phyloP scores from a whole-genome alignment of 2,329 filamentous ascomycete genomes.

The Neonectria neomacrospora region DNA sequence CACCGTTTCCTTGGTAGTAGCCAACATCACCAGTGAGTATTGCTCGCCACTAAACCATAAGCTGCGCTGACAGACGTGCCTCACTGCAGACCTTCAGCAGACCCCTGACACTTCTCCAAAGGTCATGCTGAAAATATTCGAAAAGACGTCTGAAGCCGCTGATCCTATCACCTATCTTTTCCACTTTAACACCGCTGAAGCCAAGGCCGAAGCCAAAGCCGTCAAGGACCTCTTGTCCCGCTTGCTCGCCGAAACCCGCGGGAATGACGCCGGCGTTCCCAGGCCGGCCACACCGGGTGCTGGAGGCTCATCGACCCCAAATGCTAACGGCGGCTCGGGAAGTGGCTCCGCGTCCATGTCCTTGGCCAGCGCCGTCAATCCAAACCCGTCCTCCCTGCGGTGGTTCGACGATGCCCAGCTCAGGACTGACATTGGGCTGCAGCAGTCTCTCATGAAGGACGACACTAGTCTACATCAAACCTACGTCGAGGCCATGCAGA shows the following conservation, averaged over 20 bases:
- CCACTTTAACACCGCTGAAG: constrained; percentile 84
- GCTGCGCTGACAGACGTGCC: constrained; percentile 11
- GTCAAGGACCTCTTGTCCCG: constrained; percentile 85
- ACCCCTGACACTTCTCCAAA: constrained; percentile 89
- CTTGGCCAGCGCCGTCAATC: constrained; percentile 75
- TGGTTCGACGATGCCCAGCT: constrained; percentile 87
- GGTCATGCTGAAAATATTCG: constrained; percentile 93
- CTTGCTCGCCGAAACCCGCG: constrained; percentile 77
- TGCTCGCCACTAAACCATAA: constrained; percentile 10
- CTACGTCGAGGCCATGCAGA: constrained; percentile 84
- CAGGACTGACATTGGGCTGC: constrained; percentile 81
- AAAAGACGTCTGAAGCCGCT: constrained; percentile 68
- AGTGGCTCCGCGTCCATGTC: constrained; percentile 77
- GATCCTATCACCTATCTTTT: constrained; percentile 83
- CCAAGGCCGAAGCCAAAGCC: constrained; percentile 84
- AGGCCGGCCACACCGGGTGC: constrained; percentile 54
- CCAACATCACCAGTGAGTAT: constrained; percentile 82
- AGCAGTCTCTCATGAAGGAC: constrained; percentile 87
- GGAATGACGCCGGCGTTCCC: constrained; percentile 61
- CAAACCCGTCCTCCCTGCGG: constrained; percentile 65
- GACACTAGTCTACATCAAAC: constrained; percentile 81
- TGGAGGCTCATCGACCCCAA: constrained; percentile 44
- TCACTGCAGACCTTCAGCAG: constrained; percentile 82
- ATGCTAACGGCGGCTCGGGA: constrained; percentile 43
- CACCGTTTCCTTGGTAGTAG: constrained; percentile 74